Percentiles rank a stretch among this genome's conserved stretches.
Evolutionary conservation across 495 filamentous ascomycete species (phyloP).

Genomic region (Aspergillus funiculosus): DNA sequence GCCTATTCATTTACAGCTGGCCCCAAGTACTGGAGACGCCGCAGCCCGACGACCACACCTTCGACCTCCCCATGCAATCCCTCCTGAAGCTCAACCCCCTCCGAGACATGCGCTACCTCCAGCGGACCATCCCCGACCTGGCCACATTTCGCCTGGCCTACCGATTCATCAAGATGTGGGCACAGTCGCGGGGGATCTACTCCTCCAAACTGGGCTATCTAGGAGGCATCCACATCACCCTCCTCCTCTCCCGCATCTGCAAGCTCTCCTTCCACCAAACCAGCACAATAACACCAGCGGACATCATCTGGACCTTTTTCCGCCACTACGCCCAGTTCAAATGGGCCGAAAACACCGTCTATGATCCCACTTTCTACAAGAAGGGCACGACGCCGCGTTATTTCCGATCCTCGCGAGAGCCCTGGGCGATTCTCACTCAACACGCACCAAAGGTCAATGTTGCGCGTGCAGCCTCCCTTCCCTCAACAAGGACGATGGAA

Average conservation of each 20-base stretch:
- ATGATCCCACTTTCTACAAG: not conserved
- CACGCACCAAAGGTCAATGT: slow-evolving; percentile 4
- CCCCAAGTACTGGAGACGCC: not conserved
- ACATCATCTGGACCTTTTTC: not conserved
- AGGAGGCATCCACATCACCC: not conserved
- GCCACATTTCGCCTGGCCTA: not conserved
- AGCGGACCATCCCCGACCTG: not conserved
- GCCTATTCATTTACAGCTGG: not conserved
- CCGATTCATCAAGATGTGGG: slow-evolving; percentile 4
- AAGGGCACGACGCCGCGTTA: not conserved
- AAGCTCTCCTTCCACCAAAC: not conserved
- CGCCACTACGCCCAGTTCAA: not conserved
- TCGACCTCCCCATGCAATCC: slow-evolving; percentile 2
- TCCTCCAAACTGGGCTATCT: slow-evolving; percentile 5
- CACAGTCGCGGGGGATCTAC: not conserved
- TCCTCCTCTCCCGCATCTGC: not conserved
- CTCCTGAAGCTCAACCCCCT: slow-evolving; percentile 3
- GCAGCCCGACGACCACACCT: not conserved
- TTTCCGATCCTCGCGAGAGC: slow-evolving; percentile 2
- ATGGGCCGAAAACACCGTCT: not conserved
- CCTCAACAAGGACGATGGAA: not conserved
- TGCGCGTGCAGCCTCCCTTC: not conserved
- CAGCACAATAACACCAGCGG: not conserved
- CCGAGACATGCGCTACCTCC: slow-evolving; percentile 4
- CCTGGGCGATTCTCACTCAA: not conserved